Percentiles rank a stretch among this genome's conserved stretches.
Evolutionary conservation across 148 eudicot species (phyloP).

Genomic region (Amaranthus palmeri): DNA sequence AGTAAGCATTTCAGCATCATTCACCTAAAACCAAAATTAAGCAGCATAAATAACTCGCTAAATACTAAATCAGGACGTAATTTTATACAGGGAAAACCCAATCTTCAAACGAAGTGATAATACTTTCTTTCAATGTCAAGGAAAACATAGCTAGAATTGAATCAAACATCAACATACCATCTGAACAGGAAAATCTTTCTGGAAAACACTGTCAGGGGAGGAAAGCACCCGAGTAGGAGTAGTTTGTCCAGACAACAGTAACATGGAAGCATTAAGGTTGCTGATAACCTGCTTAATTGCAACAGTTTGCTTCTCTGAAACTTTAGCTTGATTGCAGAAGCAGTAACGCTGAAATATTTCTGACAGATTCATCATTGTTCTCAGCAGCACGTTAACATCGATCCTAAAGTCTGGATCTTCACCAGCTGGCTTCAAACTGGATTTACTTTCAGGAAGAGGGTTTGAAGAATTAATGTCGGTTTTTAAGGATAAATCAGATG

Average conservation of each 20-base stretch:
- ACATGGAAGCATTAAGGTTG: constrained; percentile 57
- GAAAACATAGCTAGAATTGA: neutral
- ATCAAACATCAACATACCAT: constrained; percentile 17
- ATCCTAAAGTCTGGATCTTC: constrained; percentile 30
- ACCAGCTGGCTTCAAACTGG: constrained; percentile 14
- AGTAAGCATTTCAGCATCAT: constrained; percentile 20
- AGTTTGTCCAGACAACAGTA: constrained; percentile 24
- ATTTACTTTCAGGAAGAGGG: constrained; percentile 30
- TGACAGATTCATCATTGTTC: constrained; percentile 57
- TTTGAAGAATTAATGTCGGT: neutral
- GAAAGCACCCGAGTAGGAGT: constrained; percentile 20
- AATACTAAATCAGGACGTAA: neutral
- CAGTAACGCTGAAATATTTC: constrained; percentile 47
- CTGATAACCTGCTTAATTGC: constrained; percentile 40
- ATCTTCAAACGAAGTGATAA: too few species aligned
- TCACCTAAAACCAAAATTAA: constrained; percentile 25
- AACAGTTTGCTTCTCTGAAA: constrained; percentile 33
- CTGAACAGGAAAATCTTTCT: constrained; percentile 13
- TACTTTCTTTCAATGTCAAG: neutral
- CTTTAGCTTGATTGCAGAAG: constrained; percentile 31
- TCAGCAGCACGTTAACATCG: constrained; percentile 47
- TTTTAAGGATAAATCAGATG: constrained; percentile 2
- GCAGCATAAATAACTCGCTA: constrained; percentile 4
- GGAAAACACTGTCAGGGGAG: constrained; percentile 23
- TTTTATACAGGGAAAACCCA: neutral